phyloP scores from a whole-genome alignment of 1,284 basidiomycete genomes.

The Fomitopsis palustris region DNA sequence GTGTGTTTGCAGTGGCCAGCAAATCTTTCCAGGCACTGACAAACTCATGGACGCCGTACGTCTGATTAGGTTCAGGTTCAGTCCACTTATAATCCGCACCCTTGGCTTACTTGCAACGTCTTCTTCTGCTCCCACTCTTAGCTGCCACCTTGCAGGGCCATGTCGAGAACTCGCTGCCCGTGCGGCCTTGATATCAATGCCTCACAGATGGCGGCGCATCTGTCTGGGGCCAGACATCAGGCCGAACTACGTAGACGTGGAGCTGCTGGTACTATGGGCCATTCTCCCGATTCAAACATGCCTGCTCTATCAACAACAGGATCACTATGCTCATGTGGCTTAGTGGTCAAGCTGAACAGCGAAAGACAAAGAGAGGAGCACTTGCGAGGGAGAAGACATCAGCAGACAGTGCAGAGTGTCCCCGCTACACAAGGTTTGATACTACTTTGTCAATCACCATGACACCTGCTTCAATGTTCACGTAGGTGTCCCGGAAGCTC shows the following conservation, averaged over 20 bases:
- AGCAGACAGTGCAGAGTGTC: not conserved
- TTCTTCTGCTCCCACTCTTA: not conserved
- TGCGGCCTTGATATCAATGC: slow-evolving; percentile 1
- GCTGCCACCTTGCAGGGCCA: not conserved
- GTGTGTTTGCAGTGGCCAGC: no score
- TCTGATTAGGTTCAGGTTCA: no score
- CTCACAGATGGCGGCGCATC: not conserved
- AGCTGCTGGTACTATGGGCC: not conserved
- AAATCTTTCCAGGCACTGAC: no score
- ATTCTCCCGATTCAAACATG: not conserved
- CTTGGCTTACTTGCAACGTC: not conserved
- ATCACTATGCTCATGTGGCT: not conserved
- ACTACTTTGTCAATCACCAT: not conserved
- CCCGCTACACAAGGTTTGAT: not conserved
- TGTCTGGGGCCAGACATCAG: not conserved
- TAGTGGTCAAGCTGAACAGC: not conserved
- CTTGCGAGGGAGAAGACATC: not conserved
- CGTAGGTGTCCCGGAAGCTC: not conserved
- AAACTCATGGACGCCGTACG: no score
- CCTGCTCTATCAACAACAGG: not conserved
- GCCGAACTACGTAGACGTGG: not conserved
- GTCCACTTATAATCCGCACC: no score
- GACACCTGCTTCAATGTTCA: not conserved
- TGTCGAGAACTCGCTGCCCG: not conserved
- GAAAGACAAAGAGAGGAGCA: not conserved